A percentile compares a stretch with the other conserved stretches of the same genome.
Conservation (phyloP, 169 alveolate genomes). For the Plasmodium ovale region DNA sequence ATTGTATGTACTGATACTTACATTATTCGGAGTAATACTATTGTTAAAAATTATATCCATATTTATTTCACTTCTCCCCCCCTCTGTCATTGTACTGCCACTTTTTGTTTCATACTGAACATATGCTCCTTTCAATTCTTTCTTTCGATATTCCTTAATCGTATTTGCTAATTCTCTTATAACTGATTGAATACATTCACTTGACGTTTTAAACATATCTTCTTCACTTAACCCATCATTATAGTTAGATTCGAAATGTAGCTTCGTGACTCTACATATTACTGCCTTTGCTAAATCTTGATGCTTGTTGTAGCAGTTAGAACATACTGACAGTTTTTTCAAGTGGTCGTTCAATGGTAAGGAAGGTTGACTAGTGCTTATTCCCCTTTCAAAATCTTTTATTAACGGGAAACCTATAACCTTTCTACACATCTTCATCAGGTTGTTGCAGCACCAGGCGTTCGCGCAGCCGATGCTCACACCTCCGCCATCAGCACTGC, state of each 20-base stretch:
- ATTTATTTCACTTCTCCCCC: neutral
- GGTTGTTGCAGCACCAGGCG: slow-evolving; percentile 30
- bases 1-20: slow-evolving; percentile 3
- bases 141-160: slow-evolving; percentile 58
- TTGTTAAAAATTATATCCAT: neutral
- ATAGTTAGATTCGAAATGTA: slow-evolving; percentile 72
- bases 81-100: neutral
- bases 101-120: neutral
- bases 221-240: slow-evolving; percentile 55
- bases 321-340: slow-evolving; percentile 57
- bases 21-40: neutral
- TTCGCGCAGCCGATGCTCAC: neutral
- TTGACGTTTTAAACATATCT: slow-evolving; percentile 53
- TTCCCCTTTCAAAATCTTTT: slow-evolving; percentile 69
- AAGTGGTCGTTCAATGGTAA: slow-evolving; percentile 66
- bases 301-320: slow-evolving; percentile 63
- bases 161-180: slow-evolving; percentile 69
- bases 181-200: slow-evolving; percentile 66
- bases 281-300: slow-evolving; percentile 66
- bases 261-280: slow-evolving; percentile 70
- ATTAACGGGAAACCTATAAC: slow-evolving; percentile 61
- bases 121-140: slow-evolving; percentile 44
- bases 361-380: slow-evolving; percentile 66
- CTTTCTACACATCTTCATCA: slow-evolving; percentile 70
- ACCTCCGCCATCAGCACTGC: neutral